Base-by-base conservation (phyloP, 345 rosid species). In the Euclidium syriacum region DNA sequence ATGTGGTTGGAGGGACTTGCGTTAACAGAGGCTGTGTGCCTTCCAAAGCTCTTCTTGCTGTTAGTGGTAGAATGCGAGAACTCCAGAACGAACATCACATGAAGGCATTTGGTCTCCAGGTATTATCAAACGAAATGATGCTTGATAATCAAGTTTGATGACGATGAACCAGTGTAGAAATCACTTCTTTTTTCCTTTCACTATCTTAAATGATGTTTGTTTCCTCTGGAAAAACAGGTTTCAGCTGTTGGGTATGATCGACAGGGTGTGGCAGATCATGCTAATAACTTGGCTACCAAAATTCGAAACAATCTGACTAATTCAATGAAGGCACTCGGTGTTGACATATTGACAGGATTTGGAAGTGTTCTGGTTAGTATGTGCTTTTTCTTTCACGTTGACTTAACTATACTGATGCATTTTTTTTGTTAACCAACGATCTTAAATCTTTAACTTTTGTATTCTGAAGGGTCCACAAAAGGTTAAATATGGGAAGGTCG, bases 21-120 rank as follows among this genome's bases (percentile, higher is more conserved):
- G 99, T 94, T 30, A 94, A 94, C 74, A 81, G 99, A 83, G 99
- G 99, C 0, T 90, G 99, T 76, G 97, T 94, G 49, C 99, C 99
- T 79, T 94, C 99, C 1, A 94, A 90, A 76, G 97, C 99, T 49
- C 97, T 94, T 52, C 71, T 90, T 53, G 99, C 99, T 42, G 99
- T 94, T 23, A 90, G 99, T 64, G 99, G 99, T 67, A 65, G 92
- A 40, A 85, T 94, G 97, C 90, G 97, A 0, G 97, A 90, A 44
- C 95, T 90, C 57, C 99, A 90, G 67, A 86, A 49, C 27, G 99
- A 90, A 58, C 97, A 94, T 76, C 95, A 94, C 77, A 52, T 94
- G 92, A 94, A 94, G 81, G 77, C 99, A 40, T 69, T 94, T 39
- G 99, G 99, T 62, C 77, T 94, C 65, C 97, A 94, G 97, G 99